Conservation (phyloP, 768 basidiomycete species). For the Leccinum broughii region DNA sequence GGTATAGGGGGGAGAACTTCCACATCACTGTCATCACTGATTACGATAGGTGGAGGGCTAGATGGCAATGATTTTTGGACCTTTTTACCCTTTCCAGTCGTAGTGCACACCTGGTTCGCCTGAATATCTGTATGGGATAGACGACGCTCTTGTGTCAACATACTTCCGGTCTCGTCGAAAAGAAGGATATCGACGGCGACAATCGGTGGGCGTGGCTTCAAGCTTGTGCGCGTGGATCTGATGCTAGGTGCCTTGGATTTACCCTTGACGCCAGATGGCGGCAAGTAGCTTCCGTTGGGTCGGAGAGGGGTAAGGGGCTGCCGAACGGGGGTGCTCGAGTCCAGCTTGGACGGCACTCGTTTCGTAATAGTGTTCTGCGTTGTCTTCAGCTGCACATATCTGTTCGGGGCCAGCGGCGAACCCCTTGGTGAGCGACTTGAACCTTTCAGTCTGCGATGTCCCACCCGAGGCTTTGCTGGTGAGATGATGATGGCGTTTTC, state of each 20-base stretch:
- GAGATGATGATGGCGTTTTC: conserved; percentile 30
- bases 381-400: conserved; percentile 26
- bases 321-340: conserved; percentile 28
- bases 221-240: conserved; percentile 24
- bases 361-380: conserved; percentile 14
- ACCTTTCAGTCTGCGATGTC: conserved; percentile 15
- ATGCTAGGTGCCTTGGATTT: conserved; percentile 21
- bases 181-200: conserved; percentile 69
- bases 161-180: conserved; percentile 59
- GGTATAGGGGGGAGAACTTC: conserved; percentile 26
- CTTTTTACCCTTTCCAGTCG: conserved; percentile 12
- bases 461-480: conserved; percentile 15
- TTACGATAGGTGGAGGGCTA: conserved; percentile 18
- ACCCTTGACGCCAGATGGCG: conserved; percentile 22
- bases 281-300: conserved; percentile 34
- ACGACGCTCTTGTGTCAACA: conserved; percentile 60
- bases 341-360: conserved; percentile 13
- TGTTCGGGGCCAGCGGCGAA: conserved; percentile 27
- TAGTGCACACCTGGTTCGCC: conserved; percentile 30
- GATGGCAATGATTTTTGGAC: background rate
- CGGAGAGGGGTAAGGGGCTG: conserved; percentile 42
- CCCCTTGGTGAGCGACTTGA: conserved; percentile 18
- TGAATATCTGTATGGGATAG: conserved; percentile 48
- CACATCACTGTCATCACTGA: conserved; percentile 32
- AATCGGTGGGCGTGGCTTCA: conserved; percentile 46